These are phyloP conservation scores for Colletotrichum chrysophilum DNA, from an alignment of 2,329 filamentous ascomycete genomes.

Conservation along the genomic window DNA sequence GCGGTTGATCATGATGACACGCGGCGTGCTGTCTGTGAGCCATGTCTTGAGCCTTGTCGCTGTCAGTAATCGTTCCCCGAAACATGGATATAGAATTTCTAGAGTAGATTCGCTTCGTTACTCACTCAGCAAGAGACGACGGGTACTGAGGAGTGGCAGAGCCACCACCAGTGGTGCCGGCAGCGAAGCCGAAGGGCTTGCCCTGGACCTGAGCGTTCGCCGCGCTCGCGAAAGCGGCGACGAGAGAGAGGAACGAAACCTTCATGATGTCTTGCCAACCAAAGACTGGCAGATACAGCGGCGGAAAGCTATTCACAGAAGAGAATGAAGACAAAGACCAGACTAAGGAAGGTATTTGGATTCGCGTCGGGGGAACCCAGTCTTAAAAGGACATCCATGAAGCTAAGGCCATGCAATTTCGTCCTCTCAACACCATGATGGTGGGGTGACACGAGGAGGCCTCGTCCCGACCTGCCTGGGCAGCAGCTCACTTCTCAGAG, in stretches of 20 bases:
- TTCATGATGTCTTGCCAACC: neutral
- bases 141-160: conserved; percentile 47
- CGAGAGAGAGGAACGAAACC: conserved; percentile 16
- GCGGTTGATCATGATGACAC: conserved; percentile 40
- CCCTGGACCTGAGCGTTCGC: conserved; percentile 31
- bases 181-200: conserved; percentile 34
- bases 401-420: neutral
- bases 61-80: neutral
- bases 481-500: neutral
- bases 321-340: neutral
- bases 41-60: conserved; percentile 34
- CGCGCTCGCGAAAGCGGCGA: conserved; percentile 21
- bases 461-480: neutral
- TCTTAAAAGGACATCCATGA: neutral
- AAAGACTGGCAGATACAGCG: neutral
- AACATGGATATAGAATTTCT: fast-evolving
- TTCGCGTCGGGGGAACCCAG: neutral
- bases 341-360: too few species aligned
- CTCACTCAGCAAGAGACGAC: conserved; percentile 10
- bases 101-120: neutral
- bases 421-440: neutral
- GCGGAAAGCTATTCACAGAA: neutral
- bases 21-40: conserved; percentile 33
- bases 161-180: conserved; percentile 57
- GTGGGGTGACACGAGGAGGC: neutral